Conservation (phyloP, 2,329 filamentous ascomycete species). For the Paecilomyces formosus region DNA sequence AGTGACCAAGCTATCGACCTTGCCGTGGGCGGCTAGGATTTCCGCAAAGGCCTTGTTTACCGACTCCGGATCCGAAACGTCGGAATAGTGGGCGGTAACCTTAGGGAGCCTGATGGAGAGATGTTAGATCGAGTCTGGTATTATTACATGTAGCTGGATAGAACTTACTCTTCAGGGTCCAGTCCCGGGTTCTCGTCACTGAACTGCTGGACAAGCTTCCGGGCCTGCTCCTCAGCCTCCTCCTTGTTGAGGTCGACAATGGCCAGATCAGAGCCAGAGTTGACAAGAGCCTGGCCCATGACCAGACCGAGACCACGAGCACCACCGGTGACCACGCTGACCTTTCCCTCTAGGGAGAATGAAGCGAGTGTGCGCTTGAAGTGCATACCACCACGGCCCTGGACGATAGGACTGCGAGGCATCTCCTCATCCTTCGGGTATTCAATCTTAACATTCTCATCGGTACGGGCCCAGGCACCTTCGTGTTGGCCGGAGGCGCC, state of each 20-base stretch:
- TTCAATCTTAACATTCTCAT: constrained; percentile 68
- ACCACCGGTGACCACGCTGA: constrained; percentile 82
- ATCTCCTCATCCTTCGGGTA: constrained; percentile 70
- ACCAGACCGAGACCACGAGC: constrained; percentile 83
- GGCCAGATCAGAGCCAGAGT: constrained; percentile 79
- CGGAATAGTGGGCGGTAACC: constrained; percentile 83
- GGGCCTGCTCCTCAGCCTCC: constrained; percentile 71
- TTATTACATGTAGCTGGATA: background rate
- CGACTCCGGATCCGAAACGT: constrained; percentile 73
- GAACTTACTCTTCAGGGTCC: constrained; percentile 53
- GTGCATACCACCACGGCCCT: constrained; percentile 70
- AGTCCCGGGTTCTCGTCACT: constrained; percentile 70
- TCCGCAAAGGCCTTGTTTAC: constrained; percentile 68
- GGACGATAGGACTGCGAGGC: constrained; percentile 62
- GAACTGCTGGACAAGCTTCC: constrained; percentile 67
- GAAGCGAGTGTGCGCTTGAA: constrained; percentile 77
- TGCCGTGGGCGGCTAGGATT: constrained; percentile 63
- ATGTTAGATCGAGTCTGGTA: background rate
- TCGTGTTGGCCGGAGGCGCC: constrained; percentile 38
- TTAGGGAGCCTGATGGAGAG: constrained; percentile 56
- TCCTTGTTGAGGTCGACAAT: constrained; percentile 92
- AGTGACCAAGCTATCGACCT: constrained; percentile 86
- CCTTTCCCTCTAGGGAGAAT: constrained; percentile 79
- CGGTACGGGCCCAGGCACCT: constrained; percentile 71
- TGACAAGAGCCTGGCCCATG: constrained; percentile 86